Evolutionary conservation across 148 eudicot genomes (phyloP).

Genomic region (Nyssa sinensis): DNA sequence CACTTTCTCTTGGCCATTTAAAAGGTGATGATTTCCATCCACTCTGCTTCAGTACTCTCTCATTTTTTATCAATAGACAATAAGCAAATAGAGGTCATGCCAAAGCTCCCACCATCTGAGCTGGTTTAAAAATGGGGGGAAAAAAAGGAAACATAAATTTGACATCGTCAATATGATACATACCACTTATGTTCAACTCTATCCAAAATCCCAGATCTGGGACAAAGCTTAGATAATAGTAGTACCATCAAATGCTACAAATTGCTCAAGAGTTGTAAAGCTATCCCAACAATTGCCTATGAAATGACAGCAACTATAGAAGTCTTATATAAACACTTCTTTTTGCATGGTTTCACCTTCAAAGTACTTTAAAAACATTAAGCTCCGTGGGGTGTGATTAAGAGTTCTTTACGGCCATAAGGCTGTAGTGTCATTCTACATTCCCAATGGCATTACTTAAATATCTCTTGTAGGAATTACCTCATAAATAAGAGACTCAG

Average conservation of each 20-base stretch:
- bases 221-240: not conserved
- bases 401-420: no score
- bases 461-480: slow-evolving; percentile 30
- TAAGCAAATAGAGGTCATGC: no score
- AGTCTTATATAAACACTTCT: not conserved
- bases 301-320: not conserved
- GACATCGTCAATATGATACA: not conserved
- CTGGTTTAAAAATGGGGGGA: no score
- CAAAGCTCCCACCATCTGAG: no score
- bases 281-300: not conserved
- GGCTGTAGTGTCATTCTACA: no score
- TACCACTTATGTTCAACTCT: not conserved
- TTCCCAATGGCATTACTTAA: not conserved
- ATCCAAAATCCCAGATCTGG: not conserved
- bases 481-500: slow-evolving; percentile 70
- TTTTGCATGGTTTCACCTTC: not conserved
- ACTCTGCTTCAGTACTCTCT: not conserved
- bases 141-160: no score
- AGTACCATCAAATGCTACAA: not conserved
- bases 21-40: not conserved
- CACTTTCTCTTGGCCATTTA: not conserved
- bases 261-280: not conserved
- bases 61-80: no score
- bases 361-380: not conserved
- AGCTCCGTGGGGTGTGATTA: no score